A percentile compares a stretch with the other conserved stretches of the same genome.
phyloP scores from a whole-genome alignment of 768 basidiomycete species.

The Auriscalpium orientale region DNA sequence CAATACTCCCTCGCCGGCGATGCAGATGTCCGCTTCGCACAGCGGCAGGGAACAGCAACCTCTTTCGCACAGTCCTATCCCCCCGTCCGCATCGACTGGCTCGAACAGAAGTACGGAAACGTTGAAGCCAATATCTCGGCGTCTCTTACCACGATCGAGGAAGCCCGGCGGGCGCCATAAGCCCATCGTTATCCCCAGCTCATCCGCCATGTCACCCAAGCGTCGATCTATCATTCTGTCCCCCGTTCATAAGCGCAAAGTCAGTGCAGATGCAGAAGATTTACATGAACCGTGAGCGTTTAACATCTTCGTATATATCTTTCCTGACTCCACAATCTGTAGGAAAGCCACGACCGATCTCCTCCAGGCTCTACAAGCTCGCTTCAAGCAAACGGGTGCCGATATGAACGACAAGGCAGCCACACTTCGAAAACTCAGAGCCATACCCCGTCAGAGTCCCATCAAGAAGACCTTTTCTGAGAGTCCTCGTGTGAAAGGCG shows the following conservation, averaged over 20 bases:
- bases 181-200: constrained; percentile 4
- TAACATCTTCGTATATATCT: neutral
- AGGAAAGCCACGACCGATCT: neutral
- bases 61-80: neutral
- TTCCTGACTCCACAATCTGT: neutral
- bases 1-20: neutral
- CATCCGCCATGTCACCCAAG: neutral
- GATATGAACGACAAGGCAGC: neutral
- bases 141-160: constrained; percentile 1
- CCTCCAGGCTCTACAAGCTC: neutral
- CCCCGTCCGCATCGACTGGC: neutral
- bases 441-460: neutral
- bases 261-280: neutral
- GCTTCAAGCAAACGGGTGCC: neutral
- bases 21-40: neutral
- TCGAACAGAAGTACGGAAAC: neutral
- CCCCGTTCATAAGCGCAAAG: neutral
- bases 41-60: neutral
- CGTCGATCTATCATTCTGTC: neutral
- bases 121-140: neutral
- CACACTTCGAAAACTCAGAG: neutral
- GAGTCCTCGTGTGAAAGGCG: neutral
- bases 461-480: neutral
- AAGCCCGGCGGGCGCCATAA: constrained; percentile 6
- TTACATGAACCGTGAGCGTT: neutral